Conservation (phyloP, 331 rosid genomes). For the Acacia concinna region DNA sequence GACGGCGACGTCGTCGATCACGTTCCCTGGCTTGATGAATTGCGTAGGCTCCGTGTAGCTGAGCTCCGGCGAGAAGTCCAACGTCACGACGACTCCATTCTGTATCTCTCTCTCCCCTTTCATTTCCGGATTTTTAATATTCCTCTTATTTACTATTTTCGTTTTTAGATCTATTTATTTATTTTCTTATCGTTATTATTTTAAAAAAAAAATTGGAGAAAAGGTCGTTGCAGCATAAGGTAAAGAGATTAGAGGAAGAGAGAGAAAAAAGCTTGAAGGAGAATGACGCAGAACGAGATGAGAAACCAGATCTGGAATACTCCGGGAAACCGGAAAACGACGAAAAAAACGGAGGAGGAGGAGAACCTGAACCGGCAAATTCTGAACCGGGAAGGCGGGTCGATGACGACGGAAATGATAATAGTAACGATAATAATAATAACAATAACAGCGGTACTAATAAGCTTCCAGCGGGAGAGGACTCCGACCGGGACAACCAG, state of each 20-base stretch:
- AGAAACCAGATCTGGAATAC: slow-evolving; percentile 71
- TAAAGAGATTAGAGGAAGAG: slow-evolving; percentile 68
- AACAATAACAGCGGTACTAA: not conserved
- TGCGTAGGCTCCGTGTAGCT: slow-evolving; percentile 60
- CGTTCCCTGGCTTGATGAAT: slow-evolving; percentile 73
- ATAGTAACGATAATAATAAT: not conserved
- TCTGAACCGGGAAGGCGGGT: slow-evolving; percentile 37
- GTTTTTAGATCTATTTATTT: slow-evolving; percentile 41
- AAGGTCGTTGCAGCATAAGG: slow-evolving; percentile 75
- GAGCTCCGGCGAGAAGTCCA: slow-evolving; percentile 78
- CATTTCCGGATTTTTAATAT: slow-evolving; percentile 11
- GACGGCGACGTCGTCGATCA: slow-evolving; percentile 34
- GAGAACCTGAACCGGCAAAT: slow-evolving; percentile 42
- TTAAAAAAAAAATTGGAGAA: not conserved
- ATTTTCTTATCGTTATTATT: not conserved
- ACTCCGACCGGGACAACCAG: slow-evolving; percentile 67
- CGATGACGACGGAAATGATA: not conserved
- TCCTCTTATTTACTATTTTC: not conserved
- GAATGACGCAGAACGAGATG: slow-evolving; percentile 32
- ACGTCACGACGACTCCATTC: slow-evolving; percentile 62
- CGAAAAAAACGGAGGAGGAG: slow-evolving; percentile 37
- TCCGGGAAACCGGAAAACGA: slow-evolving; percentile 52
- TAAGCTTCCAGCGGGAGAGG: slow-evolving; percentile 39
- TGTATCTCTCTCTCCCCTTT: slow-evolving; percentile 32
- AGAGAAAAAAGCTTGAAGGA: slow-evolving; percentile 38